These are phyloP conservation scores for Mycena citricolor DNA, from an alignment of 1,284 basidiomycete genomes.

Conservation along the genomic window DNA sequence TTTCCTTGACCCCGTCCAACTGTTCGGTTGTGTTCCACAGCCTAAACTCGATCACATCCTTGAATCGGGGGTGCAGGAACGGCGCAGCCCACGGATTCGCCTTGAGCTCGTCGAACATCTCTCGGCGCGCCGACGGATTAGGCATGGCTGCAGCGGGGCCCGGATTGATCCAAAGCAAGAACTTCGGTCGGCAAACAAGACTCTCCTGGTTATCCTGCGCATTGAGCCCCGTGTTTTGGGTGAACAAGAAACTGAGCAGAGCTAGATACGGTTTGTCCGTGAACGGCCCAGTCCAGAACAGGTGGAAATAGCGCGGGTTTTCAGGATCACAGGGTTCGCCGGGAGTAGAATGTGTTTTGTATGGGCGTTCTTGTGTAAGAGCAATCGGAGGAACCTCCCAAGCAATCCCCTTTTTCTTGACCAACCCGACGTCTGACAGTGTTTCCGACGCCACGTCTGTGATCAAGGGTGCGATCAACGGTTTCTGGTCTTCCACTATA, in stretches of 20 bases:
- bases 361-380: conserved; percentile 37
- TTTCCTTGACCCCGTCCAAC: conserved; percentile 76
- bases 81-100: conserved; percentile 84
- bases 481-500: conserved; percentile 16
- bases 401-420: conserved; percentile 39
- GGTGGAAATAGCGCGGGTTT: conserved; percentile 76
- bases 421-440: conserved; percentile 33
- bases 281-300: conserved; percentile 85
- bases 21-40: conserved; percentile 92
- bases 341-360: conserved; percentile 60
- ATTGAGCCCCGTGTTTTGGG: conserved; percentile 78
- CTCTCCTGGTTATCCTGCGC: conserved; percentile 38
- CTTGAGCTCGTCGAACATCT: conserved; percentile 69
- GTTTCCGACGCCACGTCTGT: conserved; percentile 20
- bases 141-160: conserved; percentile 71
- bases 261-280: conserved; percentile 84
- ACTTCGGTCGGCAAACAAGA: conserved; percentile 65
- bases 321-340: conserved; percentile 64
- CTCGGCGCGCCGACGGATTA: conserved; percentile 65
- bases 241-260: conserved; percentile 77
- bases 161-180: conserved; percentile 90
- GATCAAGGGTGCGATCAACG: conserved; percentile 6
- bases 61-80: conserved; percentile 79
- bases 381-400: conserved; percentile 44
- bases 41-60: conserved; percentile 80